Conservation (phyloP, 306 rosid genomes). For the Carpinus fangiana region DNA sequence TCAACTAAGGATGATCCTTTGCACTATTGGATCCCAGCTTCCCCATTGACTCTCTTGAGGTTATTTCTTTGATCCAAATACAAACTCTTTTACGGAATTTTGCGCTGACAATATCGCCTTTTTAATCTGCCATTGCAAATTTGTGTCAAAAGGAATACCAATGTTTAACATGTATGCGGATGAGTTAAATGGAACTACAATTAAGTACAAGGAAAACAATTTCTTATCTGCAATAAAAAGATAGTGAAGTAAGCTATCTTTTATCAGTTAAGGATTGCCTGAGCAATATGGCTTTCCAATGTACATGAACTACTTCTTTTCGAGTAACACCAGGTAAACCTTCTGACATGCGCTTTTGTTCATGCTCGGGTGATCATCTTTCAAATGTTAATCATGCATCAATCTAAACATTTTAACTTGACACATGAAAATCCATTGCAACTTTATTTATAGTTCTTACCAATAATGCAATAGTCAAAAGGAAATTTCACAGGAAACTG, state of each 20-base stretch:
- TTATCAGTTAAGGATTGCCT: background rate
- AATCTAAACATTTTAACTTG: background rate
- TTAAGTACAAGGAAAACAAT: background rate
- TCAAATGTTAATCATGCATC: background rate
- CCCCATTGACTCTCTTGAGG: conserved; percentile 41
- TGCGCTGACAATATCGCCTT: conserved; percentile 60
- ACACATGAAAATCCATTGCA: background rate
- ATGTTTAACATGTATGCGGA: background rate
- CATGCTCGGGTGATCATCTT: background rate
- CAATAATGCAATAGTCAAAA: background rate
- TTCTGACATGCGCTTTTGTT: background rate
- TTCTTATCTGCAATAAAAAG: conserved; percentile 5
- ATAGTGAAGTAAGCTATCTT: background rate
- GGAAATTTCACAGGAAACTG: background rate
- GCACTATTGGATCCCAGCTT: conserved; percentile 37
- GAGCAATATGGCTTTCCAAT: background rate
- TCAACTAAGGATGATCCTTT: conserved; percentile 50
- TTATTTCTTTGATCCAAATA: conserved; percentile 59
- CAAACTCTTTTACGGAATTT: conserved; percentile 53
- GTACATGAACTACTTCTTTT: background rate
- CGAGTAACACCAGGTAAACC: background rate
- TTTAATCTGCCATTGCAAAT: conserved; percentile 60
- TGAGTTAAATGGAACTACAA: conserved; percentile 10
- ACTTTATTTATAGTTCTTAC: background rate
- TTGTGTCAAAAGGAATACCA: conserved; percentile 6